Evolutionary conservation across 345 rosid genomes (phyloP), one percentile per base, ranked within the genome.

Genomic region (Pugionium dolabratum): DNA sequence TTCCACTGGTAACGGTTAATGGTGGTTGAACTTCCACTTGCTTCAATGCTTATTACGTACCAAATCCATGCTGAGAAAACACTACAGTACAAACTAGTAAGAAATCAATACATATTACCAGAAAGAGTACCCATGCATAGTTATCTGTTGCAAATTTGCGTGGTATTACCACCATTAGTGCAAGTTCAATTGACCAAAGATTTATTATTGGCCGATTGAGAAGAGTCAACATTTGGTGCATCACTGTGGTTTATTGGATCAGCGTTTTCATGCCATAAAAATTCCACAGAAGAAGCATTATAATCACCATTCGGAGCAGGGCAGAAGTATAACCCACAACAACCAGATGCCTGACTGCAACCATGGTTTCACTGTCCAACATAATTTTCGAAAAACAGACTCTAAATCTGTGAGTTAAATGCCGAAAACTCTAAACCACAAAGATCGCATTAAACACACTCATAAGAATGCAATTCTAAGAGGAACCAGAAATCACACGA

Each of bases 311-410:
- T 33, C 46, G 72, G 66, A 58, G 74, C 55, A 51, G 32, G 32
- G 32, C 3, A 31, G 55, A 50, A 11, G 25, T 50, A 50, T 50
- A 30, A 3, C 36, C 55, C 26, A 43, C 26, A 43, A 4, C 47
- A 43, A 18, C 26, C 79, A 6, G 78, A 68, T 25, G 83, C 48
- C 35, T 67, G 0, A 18, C 81, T 28, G 83, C 75, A 68, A 77
- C 78, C 29, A 75, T 66, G 7, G 78, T 63, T 60, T 86, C 83
- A 52, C 88, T 69, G 52, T 81, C 88, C 67, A 77, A 86, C 86
- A 81, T 83, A 64, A 37, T 31, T 54, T 69, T 7, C 18, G 30
- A 49, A 9, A 6, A 61, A 34, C 43, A 53, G 49, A 9, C 39
- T 63, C 30, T 43, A 27, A 45, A 32, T 27, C 59, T 39, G 40